Evolutionary conservation across 768 basidiomycete genomes (phyloP).

Genomic region (Kwoniella europaea): DNA sequence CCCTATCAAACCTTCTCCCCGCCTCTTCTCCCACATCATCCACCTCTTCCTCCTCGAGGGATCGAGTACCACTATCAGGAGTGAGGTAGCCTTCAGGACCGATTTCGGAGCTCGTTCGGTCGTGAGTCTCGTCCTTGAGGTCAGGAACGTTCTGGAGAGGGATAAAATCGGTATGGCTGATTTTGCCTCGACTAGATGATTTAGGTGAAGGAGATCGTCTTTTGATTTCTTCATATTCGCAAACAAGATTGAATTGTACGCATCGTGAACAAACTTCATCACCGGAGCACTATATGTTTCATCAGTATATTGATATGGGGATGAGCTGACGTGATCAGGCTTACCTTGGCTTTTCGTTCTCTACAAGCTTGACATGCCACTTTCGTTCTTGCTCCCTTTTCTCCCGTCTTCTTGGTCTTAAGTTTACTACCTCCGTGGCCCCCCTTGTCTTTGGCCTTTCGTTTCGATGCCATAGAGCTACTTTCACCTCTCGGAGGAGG

Average conservation of each 20-base stretch:
- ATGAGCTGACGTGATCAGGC: not conserved
- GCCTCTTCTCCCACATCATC: no score
- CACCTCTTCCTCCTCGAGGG: no score
- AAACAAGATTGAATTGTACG: not conserved
- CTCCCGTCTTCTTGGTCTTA: not conserved
- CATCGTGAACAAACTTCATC: not conserved
- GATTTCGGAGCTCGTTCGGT: no score
- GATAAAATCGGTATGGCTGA: not conserved
- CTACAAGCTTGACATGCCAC: conserved; percentile 1
- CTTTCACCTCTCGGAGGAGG: not conserved
- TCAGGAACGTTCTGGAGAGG: not conserved
- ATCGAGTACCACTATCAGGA: no score
- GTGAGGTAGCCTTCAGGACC: no score
- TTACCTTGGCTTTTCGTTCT: not conserved
- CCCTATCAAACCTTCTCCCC: no score
- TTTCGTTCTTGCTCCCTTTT: not conserved
- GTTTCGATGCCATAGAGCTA: not conserved
- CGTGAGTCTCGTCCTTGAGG: no score
- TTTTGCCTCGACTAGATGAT: not conserved
- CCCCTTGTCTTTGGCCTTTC: not conserved
- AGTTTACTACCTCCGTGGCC: not conserved
- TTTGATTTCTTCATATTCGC: not conserved
- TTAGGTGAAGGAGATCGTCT: not conserved
- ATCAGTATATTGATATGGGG: not conserved
- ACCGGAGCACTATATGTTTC: not conserved